A percentile compares a stretch with the other conserved stretches of the same genome.
phyloP scores from a whole-genome alignment of 2,329 filamentous ascomycete genomes.

The Calonectria crousiana region DNA sequence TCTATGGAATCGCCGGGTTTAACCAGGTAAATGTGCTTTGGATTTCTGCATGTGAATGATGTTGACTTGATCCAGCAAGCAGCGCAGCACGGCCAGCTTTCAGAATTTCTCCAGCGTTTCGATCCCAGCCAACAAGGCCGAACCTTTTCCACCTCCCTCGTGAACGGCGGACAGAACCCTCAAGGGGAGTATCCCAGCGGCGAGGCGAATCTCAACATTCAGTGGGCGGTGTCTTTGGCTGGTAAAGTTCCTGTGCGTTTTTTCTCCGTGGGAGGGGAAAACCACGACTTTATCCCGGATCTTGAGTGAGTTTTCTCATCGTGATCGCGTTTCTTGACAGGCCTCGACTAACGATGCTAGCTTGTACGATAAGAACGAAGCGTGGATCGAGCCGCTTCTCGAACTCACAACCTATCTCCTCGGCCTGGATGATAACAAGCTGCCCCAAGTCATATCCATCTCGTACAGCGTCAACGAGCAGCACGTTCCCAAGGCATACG shows the following conservation, averaged over 20 bases:
- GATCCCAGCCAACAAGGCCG: constrained; percentile 63
- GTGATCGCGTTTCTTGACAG: no score
- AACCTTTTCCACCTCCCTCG: constrained; percentile 68
- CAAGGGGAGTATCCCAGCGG: constrained; percentile 53
- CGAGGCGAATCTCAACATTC: constrained; percentile 55
- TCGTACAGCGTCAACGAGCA: constrained; percentile 80
- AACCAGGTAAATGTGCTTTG: constrained; percentile 46
- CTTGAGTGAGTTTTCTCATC: constrained; percentile 47
- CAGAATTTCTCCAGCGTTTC: constrained; percentile 66
- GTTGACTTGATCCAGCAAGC: constrained; percentile 54
- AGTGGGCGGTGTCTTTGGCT: constrained; percentile 51
- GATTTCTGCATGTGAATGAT: neutral
- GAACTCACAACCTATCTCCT: constrained; percentile 73
- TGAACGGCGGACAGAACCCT: constrained; percentile 67
- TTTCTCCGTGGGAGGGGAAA: constrained; percentile 48
- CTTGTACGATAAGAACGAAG: constrained; percentile 45
- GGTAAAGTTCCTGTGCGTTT: constrained; percentile 51
- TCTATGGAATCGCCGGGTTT: constrained; percentile 70
- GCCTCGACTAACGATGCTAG: constrained; percentile 11
- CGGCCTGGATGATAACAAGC: constrained; percentile 60
- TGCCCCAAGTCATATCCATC: constrained; percentile 75
- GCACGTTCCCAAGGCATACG: constrained; percentile 69
- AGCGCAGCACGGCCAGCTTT: constrained; percentile 66
- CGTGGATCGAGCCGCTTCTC: constrained; percentile 75
- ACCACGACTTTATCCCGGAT: constrained; percentile 47